Conservation (phyloP, 768 basidiomycete species). For the Tylopilus cervinicoccineus region DNA sequence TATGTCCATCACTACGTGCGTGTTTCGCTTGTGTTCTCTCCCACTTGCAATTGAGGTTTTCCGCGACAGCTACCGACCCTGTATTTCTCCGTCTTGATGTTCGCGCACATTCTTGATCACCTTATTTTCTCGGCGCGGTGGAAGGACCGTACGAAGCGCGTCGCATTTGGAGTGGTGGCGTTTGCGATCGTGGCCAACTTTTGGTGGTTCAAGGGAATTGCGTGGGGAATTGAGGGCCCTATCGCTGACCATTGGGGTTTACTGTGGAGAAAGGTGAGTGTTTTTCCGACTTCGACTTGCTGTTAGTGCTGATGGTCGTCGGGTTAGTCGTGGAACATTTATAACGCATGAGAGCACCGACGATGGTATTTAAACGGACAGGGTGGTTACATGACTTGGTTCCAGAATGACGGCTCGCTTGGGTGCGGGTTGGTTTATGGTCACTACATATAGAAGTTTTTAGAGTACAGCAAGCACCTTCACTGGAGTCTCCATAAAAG, state of each 20-base stretch:
- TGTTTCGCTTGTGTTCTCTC: constrained; percentile 9
- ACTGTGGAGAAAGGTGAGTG: constrained; percentile 64
- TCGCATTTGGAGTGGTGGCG: constrained; percentile 63
- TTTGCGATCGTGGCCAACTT: constrained; percentile 68
- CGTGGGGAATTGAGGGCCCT: constrained; percentile 91
- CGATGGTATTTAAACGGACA: background rate
- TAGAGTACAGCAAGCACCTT: background rate
- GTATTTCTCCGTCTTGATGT: constrained; percentile 95
- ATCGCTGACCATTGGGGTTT: constrained; percentile 76
- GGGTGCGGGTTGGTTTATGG: background rate
- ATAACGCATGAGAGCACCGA: constrained; percentile 19
- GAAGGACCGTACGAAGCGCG: constrained; percentile 59
- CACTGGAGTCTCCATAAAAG: constrained; percentile 14
- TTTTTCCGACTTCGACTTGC: background rate
- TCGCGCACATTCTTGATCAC: constrained; percentile 88
- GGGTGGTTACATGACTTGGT: background rate
- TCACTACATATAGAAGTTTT: no score
- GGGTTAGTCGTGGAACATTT: constrained; percentile 30
- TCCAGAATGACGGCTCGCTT: background rate
- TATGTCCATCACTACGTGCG: constrained; percentile 95
- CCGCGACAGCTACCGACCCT: constrained; percentile 76
- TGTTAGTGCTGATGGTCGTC: constrained; percentile 2
- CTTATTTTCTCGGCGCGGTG: constrained; percentile 81
- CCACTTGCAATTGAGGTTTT: background rate
- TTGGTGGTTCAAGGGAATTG: constrained; percentile 92